Conservation (phyloP, 257 asterid species). For the Striga asiatica region DNA sequence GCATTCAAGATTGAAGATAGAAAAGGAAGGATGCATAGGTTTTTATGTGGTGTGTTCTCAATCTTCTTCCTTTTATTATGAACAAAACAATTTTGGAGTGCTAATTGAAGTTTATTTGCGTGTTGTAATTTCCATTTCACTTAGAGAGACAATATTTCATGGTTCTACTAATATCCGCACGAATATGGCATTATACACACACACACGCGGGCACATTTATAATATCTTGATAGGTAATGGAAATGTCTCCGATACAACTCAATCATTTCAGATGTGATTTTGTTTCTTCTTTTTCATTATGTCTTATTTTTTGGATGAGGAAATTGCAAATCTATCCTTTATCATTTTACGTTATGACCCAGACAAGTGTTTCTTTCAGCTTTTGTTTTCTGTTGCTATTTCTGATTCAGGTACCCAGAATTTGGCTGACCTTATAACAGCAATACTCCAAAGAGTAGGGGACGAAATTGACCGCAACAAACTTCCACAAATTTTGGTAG, state of each 20-base stretch:
- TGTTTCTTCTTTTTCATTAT: too few relatives aligned
- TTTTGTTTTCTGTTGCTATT: conserved; percentile 1
- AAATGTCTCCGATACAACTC: background rate
- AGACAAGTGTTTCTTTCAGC: background rate
- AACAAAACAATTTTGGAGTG: background rate
- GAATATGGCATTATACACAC: background rate
- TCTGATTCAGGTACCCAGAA: conserved; percentile 45
- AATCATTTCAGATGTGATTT: background rate
- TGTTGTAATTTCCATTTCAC: background rate
- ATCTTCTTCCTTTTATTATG: background rate
- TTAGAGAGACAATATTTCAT: background rate
- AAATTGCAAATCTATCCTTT: too few relatives aligned
- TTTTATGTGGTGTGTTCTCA: conserved; percentile 53
- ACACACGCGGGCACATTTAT: background rate
- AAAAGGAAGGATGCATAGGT: conserved; percentile 88
- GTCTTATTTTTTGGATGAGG: too few relatives aligned
- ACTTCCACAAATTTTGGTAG: conserved; percentile 92
- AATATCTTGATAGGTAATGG: too few relatives aligned
- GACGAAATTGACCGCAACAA: conserved; percentile 73
- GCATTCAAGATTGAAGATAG: conserved; percentile 87
- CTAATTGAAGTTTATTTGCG: background rate
- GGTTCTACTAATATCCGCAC: background rate
- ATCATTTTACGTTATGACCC: background rate
- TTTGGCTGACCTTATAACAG: conserved; percentile 66
- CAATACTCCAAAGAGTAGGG: conserved; percentile 87